Percentiles rank a stretch among this genome's conserved stretches.
These are phyloP conservation scores for Ophiostoma australiae DNA, from an alignment of 2,329 filamentous ascomycete genomes.

Conservation along the genomic window DNA sequence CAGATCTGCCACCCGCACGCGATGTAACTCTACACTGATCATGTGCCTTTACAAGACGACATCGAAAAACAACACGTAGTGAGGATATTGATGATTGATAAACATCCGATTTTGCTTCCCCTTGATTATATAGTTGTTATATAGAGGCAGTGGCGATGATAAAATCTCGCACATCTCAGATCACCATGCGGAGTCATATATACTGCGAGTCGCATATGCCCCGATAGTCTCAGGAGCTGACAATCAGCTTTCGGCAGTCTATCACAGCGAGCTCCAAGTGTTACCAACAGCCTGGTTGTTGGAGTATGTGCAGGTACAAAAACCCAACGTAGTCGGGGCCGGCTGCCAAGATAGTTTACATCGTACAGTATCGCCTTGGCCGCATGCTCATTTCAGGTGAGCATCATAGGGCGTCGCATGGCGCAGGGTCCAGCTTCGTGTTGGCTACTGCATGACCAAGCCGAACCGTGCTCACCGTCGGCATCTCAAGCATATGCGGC, in stretches of 20 bases:
- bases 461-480: background rate
- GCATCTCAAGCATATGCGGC: background rate
- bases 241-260: background rate
- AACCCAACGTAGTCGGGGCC: background rate
- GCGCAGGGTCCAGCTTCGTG: background rate
- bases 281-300: background rate
- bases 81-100: background rate
- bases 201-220: background rate
- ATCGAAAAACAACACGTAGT: background rate
- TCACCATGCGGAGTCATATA: background rate
- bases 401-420: background rate
- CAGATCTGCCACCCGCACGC: background rate
- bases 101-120: too few species aligned
- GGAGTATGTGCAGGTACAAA: background rate
- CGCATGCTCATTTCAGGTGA: background rate
- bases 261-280: background rate
- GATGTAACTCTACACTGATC: background rate
- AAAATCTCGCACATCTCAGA: background rate
- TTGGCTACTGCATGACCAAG: background rate
- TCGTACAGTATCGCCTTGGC: background rate
- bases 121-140: too few species aligned
- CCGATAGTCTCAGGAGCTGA: background rate
- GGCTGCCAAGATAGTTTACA: background rate
- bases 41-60: background rate
- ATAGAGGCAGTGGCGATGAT: background rate